A percentile compares a stretch with the other conserved stretches of the same genome.
phyloP scores from a whole-genome alignment of 768 basidiomycete species.

The Neoboletus subvelutipes region DNA sequence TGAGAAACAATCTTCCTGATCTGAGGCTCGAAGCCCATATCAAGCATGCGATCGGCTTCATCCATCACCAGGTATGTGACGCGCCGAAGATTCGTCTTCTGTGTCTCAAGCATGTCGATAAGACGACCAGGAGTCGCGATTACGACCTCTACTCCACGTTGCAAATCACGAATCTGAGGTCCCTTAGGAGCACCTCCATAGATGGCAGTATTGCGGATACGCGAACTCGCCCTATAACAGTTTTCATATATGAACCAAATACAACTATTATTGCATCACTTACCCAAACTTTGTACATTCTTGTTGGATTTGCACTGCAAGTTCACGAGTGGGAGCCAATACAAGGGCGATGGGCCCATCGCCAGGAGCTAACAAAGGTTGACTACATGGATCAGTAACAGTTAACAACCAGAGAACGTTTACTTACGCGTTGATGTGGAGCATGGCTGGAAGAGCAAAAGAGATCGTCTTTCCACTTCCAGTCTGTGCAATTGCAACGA shows the following conservation, averaged over 20 bases:
- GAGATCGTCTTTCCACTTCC: conserved; percentile 99
- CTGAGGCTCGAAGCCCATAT: conserved; percentile 99
- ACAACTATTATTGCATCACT: conserved; percentile 19
- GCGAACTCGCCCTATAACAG: conserved; percentile 69
- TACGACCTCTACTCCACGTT: conserved; percentile 95
- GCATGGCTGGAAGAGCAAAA: conserved; percentile 98
- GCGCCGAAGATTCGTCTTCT: conserved; percentile 94
- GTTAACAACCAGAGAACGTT: background rate
- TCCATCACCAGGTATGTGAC: conserved; percentile 99
- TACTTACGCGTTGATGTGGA: conserved; percentile 97
- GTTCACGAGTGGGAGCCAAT: conserved; percentile 95
- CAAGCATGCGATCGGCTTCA: conserved; percentile 99
- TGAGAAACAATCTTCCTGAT: conserved; percentile 97
- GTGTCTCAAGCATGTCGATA: conserved; percentile 97
- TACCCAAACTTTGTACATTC: conserved; percentile 98
- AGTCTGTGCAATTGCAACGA: conserved; percentile 96
- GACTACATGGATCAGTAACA: conserved; percentile 44
- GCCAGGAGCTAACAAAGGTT: conserved; percentile 88
- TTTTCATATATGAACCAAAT: conserved; percentile 3
- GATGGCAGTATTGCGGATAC: conserved; percentile 97
- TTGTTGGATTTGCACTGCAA: conserved; percentile 98
- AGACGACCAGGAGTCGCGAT: conserved; percentile 99
- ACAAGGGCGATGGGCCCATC: conserved; percentile 98
- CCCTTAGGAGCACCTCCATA: conserved; percentile 99
- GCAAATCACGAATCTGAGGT: conserved; percentile 95